These are phyloP conservation scores for Tuber calosporum DNA, from an alignment of 495 filamentous ascomycete genomes.

Conservation along the genomic window DNA sequence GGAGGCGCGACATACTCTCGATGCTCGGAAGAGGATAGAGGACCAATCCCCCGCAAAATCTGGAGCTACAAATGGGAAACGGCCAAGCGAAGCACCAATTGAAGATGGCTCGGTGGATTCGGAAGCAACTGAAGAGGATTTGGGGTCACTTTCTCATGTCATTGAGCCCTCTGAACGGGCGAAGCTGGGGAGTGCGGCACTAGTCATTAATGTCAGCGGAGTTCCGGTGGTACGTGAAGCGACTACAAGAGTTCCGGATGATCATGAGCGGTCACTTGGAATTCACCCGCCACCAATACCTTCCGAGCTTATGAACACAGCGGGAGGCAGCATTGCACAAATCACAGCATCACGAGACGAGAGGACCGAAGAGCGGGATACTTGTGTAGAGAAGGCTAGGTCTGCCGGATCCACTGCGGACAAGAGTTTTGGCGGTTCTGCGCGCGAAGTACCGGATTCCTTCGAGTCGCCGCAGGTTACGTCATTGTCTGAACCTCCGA, in stretches of 20 bases:
- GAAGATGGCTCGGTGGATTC: not conserved
- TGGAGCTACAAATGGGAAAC: not conserved
- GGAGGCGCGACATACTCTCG: constrained; percentile 17
- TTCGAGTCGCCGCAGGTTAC: constrained; percentile 9
- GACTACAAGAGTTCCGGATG: constrained; percentile 26
- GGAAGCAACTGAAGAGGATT: not conserved
- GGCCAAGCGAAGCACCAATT: not conserved
- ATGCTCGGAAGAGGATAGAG: constrained; percentile 5
- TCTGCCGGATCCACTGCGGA: not conserved
- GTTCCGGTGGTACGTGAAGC: constrained; percentile 31
- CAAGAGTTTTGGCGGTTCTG: constrained; percentile 8
- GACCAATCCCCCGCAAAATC: not conserved
- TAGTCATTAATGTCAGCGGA: constrained; percentile 24
- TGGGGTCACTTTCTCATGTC: not conserved
- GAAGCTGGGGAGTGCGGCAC: constrained; percentile 16
- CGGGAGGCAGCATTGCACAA: not conserved
- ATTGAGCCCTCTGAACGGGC: not conserved
- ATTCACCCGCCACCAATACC: constrained; percentile 26
- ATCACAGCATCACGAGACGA: not conserved
- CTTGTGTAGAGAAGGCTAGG: not conserved
- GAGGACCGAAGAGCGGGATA: not conserved
- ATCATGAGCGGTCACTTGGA: constrained; percentile 25
- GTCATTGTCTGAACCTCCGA: constrained; percentile 5
- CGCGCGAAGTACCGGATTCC: constrained; percentile 27
- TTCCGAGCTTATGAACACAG: constrained; percentile 9